These are phyloP conservation scores for Stephania cephalantha DNA, from an alignment of 164 flowering plant genomes.

Conservation along the genomic window DNA sequence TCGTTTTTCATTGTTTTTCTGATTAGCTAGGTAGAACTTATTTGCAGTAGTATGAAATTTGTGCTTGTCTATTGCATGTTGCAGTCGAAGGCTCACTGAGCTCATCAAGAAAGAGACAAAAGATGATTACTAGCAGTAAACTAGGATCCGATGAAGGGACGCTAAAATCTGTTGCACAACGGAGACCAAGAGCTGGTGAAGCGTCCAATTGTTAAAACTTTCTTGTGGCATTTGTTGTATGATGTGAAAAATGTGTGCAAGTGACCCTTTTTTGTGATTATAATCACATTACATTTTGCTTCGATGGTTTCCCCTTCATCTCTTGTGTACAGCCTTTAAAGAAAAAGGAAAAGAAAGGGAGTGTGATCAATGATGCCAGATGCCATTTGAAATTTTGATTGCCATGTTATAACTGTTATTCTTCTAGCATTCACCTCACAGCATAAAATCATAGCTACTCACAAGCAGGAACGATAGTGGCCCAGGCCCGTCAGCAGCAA, in stretches of 20 bases:
- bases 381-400: no score
- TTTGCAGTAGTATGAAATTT: background rate
- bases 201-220: slow-evolving; percentile 7
- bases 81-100: slow-evolving; percentile 74
- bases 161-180: slow-evolving; percentile 8
- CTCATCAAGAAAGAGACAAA: slow-evolving; percentile 43
- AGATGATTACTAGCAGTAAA: slow-evolving; percentile 22
- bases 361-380: no score
- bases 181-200: slow-evolving; percentile 16
- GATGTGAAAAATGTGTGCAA: background rate
- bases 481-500: no score
- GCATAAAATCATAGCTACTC: no score
- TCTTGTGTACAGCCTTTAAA: no score
- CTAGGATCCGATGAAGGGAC: slow-evolving; percentile 16
- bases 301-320: no score
- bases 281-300: no score
- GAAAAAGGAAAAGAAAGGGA: no score
- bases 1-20: background rate
- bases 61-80: background rate
- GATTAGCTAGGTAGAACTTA: no score
- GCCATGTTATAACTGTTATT: no score
- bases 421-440: no score
- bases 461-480: no score
- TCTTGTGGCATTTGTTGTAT: background rate
- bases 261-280: background rate